Base-by-base conservation (phyloP, 1,284 basidiomycete genomes). In the Tilletia setariae region DNA sequence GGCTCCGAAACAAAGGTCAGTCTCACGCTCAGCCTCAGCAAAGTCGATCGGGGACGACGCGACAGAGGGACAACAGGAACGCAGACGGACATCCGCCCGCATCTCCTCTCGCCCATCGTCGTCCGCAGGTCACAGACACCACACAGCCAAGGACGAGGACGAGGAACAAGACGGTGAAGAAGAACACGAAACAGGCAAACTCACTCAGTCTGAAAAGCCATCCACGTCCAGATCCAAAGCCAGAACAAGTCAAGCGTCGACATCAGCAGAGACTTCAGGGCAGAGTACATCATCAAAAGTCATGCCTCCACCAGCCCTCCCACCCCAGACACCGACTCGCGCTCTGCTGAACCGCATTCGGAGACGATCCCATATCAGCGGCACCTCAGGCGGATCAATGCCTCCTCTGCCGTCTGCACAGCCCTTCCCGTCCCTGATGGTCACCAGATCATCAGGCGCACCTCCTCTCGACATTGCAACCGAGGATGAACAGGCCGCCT, bases 341-440 rank as follows among this genome's bases (percentile, higher is more conserved):
- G 71, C 72, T 11, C 68, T 75, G 66, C 74, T 75, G 63, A 73
- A 71, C n/a, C 72, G 74, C 59, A 75, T 75, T n/a, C 67, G 73
- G 42, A 63, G 74, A 13, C 69, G 74, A 30, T 19, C 15, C 25
- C 56, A 61, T 6, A 30, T 61, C 25, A 30, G 8, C 16, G 2
- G 23, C n/a, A 25, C 51, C 21, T 53, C 51, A 40, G 35, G 35
- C 42, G 71, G 70, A 70, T 73, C 74, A 47, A 59, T 71, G 63
- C 71, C 72, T 1, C 71, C 71, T 2, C 61, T 68, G 25, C 67
- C 47, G 46, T 68, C 72, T 19, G 64, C 65, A 21, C 63, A 68
- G 2, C 65, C 66, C 1, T 68, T 71, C 13, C 63, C 67, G 4
- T 44, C 67, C 42, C 64, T 69, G 11, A 62, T 65, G 1, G 51